phyloP scores from a whole-genome alignment of 2,329 filamentous ascomycete genomes.

The Aspergillus floridensis region DNA sequence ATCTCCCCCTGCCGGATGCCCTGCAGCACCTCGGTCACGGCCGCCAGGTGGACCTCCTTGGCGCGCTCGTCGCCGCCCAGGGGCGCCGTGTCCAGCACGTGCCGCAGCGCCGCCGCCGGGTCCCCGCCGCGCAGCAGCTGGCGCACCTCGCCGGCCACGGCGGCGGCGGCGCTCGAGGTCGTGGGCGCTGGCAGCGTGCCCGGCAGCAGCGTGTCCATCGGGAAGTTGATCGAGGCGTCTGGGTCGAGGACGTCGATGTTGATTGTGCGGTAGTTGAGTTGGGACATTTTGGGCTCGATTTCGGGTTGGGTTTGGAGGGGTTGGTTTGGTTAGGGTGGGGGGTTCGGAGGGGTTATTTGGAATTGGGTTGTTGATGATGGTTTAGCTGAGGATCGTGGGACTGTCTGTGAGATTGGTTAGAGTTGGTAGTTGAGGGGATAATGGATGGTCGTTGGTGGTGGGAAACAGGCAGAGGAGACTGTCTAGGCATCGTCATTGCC shows the following conservation, averaged over 20 bases:
- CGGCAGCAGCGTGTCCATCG: constrained; percentile 77
- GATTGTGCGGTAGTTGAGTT: constrained; percentile 76
- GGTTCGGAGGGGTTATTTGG: background rate
- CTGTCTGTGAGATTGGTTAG: background rate
- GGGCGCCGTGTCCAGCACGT: constrained; percentile 80
- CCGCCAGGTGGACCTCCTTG: constrained; percentile 83
- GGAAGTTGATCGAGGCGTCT: constrained; percentile 88
- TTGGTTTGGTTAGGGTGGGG: background rate
- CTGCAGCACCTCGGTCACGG: constrained; percentile 88
- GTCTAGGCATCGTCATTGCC: background rate
- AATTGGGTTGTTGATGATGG: too few relatives aligned
- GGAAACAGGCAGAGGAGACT: background rate
- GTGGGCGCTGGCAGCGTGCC: constrained; percentile 66
- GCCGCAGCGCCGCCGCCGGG: constrained; percentile 78
- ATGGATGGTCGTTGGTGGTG: too few relatives aligned
- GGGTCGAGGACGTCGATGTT: constrained; percentile 90
- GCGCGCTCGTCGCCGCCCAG: constrained; percentile 54
- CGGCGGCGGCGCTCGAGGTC: constrained; percentile 73
- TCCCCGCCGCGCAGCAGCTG: constrained; percentile 86
- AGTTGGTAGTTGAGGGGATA: background rate
- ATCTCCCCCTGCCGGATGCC: constrained; percentile 96
- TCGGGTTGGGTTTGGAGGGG: background rate
- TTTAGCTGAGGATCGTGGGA: background rate
- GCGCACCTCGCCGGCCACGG: constrained; percentile 74
- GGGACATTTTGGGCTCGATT: constrained; percentile 34